Evolutionary conservation across 768 basidiomycete genomes (phyloP), one percentile per base, ranked within the genome.

Genomic region (Galerina sulciceps): DNA sequence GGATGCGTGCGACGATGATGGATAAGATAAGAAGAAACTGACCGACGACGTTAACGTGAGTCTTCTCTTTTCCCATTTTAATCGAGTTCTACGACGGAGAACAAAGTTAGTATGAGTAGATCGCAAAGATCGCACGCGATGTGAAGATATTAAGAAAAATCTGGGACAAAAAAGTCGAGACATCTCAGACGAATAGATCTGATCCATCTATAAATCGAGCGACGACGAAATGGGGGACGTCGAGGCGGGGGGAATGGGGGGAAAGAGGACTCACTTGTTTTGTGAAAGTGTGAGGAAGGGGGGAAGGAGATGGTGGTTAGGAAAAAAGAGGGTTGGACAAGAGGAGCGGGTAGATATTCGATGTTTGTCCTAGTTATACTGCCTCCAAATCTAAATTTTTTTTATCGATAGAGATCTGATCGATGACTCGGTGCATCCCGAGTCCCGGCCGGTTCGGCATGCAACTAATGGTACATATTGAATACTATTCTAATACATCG

Each of bases 1-100:
- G 55, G 62, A 65, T 36, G 43, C 22, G 26, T 38, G 43, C 55
- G 59, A 49, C 14, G 44, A 59, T 48, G 58, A 63, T 67, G 51
- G 65, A 70, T 58, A 61, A 70, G 73, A 76, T 72, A 65, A 57
- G 57, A 65, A 57, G 57, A 70, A 71, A 76, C 71, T 64, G 56
- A 93, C 92, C 94, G 79, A 96, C 94, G 80, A 96, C 94, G 88
- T 96, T 96, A 85, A 97, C 87, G 88, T 97, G 94, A 70, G 69
- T 79, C 84, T 95, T 95, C 66, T 95, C 94, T 84, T 95, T 95
- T 89, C 93, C 94, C 94, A 94, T 94, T 87, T 86, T 87, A 68
- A 71, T 68, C 74, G 77, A 76, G 75, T 85, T 85, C 83, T 84
- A 65, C 55, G 20, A 51, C 17, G 61, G 36, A 59, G 48, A 58